Conservation (phyloP, 1,139 yeast genomes). For the Blastobotrys buckinghamii region DNA sequence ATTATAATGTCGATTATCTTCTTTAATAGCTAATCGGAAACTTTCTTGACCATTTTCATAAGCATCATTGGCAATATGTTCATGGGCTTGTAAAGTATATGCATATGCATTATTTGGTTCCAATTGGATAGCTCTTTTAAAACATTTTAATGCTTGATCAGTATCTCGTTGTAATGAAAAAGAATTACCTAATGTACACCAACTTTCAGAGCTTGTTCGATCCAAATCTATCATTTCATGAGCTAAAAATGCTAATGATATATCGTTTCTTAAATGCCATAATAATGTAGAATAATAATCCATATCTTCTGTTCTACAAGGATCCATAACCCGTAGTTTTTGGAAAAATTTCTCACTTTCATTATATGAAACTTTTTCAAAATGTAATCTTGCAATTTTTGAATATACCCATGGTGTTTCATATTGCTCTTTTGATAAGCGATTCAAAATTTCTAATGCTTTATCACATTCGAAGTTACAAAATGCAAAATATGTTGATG, state of each 20-base stretch:
- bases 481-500: constrained; percentile 60
- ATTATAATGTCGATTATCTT: constrained; percentile 82
- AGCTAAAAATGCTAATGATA: constrained; percentile 74
- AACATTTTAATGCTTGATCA: constrained; percentile 85
- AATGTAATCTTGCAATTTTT: constrained; percentile 72
- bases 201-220: constrained; percentile 67
- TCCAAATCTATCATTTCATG: constrained; percentile 72
- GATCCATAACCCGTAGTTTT: constrained; percentile 59
- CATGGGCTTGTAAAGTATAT: constrained; percentile 91
- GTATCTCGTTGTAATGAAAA: constrained; percentile 81
- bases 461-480: constrained; percentile 70
- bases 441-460: constrained; percentile 64
- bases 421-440: constrained; percentile 57
- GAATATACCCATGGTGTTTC: constrained; percentile 85
- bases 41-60: constrained; percentile 84
- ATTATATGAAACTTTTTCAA: constrained; percentile 81
- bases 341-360: constrained; percentile 63
- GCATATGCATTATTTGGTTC: constrained; percentile 81
- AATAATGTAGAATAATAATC: constrained; percentile 83
- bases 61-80: constrained; percentile 80
- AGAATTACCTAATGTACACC: constrained; percentile 91
- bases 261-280: constrained; percentile 88
- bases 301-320: constrained; percentile 84
- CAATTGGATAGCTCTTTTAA: constrained; percentile 67
- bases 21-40: constrained; percentile 70